A percentile compares a stretch with the other conserved stretches of the same genome.
phyloP scores from a whole-genome alignment of 2,329 filamentous ascomycete genomes.

The Sarocladiaceae sp. region DNA sequence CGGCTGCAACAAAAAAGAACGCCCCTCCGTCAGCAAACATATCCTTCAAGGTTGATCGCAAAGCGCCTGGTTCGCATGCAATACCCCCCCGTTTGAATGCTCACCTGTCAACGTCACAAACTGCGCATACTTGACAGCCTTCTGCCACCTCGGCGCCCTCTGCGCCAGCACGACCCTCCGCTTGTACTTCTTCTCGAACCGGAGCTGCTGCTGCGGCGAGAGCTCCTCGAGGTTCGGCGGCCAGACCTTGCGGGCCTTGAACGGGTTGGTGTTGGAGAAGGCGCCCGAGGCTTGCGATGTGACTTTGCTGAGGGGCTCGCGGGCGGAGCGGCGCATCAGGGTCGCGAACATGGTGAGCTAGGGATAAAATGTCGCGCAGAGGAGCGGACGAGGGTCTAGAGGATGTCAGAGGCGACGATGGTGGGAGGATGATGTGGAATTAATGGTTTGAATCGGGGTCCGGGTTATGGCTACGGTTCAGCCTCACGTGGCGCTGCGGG shows the following conservation, averaged over 20 bases:
- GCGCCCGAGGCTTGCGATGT: constrained; percentile 11
- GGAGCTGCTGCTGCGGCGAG: constrained; percentile 65
- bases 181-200: constrained; percentile 73
- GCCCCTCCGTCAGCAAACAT: background rate
- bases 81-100: constrained; percentile 18
- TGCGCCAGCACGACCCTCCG: constrained; percentile 58
- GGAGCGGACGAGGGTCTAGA: no score
- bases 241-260: constrained; percentile 66
- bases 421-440: no score
- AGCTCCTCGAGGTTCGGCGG: constrained; percentile 70
- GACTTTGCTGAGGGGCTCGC: constrained; percentile 21
- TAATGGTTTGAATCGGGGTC: no score
- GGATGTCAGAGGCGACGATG: no score
- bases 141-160: constrained; percentile 58
- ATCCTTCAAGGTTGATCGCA: background rate
- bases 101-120: constrained; percentile 50
- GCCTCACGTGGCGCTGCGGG: no score
- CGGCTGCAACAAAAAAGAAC: constrained; percentile 18
- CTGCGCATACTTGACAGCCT: constrained; percentile 59
- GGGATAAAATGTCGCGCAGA: no score
- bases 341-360: constrained; percentile 29
- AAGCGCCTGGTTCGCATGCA: background rate
- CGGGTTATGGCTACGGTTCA: no score
- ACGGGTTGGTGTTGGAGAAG: constrained; percentile 42
- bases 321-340: constrained; percentile 25